phyloP scores from a whole-genome alignment of 208 protist species.

The Acanthamoeba rhysodes region DNA sequence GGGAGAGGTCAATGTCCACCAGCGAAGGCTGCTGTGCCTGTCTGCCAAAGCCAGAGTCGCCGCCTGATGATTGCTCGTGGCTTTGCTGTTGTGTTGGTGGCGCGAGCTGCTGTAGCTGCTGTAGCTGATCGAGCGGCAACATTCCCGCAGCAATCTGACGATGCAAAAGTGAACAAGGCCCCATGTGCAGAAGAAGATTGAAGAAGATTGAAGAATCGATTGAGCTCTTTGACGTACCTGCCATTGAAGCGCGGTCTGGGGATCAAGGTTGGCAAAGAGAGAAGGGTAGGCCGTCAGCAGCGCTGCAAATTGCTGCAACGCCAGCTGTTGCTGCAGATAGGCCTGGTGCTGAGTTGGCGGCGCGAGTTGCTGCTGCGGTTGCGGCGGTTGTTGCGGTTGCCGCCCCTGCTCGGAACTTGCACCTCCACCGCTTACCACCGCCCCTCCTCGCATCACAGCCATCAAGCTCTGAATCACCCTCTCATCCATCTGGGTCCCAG shows the following conservation, averaged over 20 bases:
- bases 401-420: background rate
- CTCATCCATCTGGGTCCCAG: conserved; percentile 43
- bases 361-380: background rate
- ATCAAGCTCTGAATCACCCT: background rate
- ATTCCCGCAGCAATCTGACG: background rate
- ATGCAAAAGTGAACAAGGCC: background rate
- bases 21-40: background rate
- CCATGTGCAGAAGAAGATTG: background rate
- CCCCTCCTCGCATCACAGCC: background rate
- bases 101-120: background rate
- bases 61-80: background rate
- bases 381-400: background rate
- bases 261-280: background rate
- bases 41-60: background rate
- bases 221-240: conserved; percentile 1
- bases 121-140: conserved; percentile 9
- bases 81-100: background rate
- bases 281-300: background rate
- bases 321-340: background rate
- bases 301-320: background rate
- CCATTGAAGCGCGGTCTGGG: conserved; percentile 1
- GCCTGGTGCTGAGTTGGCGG: background rate
- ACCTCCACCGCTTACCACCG: background rate
- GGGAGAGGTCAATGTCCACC: background rate
- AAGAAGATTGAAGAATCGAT: background rate